phyloP scores from a whole-genome alignment of 106 monocot genomes.

The Acorus calamus region DNA sequence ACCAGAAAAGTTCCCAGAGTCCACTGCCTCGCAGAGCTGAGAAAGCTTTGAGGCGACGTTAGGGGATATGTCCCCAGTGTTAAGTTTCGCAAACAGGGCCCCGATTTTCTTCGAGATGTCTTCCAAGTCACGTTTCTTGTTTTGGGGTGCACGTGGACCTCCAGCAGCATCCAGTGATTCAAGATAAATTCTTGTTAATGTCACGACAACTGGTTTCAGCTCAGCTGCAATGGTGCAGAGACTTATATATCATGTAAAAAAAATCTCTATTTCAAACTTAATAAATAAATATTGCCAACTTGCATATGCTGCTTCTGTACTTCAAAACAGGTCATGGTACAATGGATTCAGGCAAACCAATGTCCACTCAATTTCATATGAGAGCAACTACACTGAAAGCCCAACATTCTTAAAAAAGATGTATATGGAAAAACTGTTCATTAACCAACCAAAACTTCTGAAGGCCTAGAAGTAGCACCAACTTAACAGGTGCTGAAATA shows the following conservation, averaged over 20 bases:
- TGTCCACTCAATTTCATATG: no score
- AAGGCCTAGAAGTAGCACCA: no score
- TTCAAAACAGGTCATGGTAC: no score
- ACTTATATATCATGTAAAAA: no score
- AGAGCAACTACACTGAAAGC: no score
- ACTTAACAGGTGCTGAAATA: no score
- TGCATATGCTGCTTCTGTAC: not conserved
- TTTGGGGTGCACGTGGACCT: slow-evolving; percentile 58
- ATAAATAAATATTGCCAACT: no score
- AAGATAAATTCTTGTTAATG: slow-evolving; percentile 74
- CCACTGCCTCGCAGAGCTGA: slow-evolving; percentile 76
- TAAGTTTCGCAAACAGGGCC: slow-evolving; percentile 71
- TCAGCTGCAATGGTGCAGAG: slow-evolving; percentile 41
- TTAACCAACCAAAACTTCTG: no score
- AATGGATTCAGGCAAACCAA: no score
- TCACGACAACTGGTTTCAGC: slow-evolving; percentile 68
- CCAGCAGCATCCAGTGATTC: slow-evolving; percentile 81
- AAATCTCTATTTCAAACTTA: no score
- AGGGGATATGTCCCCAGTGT: slow-evolving; percentile 77
- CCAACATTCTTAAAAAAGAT: no score
- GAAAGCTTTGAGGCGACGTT: slow-evolving; percentile 76
- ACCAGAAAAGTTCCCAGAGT: slow-evolving; percentile 48
- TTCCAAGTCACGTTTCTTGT: slow-evolving; percentile 89
- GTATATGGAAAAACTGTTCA: no score
- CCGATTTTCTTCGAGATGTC: slow-evolving; percentile 95